A percentile compares a stretch with the other conserved stretches of the same genome.
phyloP scores from a whole-genome alignment of 495 filamentous ascomycete species.

The Trichoderma orchidacearum region DNA sequence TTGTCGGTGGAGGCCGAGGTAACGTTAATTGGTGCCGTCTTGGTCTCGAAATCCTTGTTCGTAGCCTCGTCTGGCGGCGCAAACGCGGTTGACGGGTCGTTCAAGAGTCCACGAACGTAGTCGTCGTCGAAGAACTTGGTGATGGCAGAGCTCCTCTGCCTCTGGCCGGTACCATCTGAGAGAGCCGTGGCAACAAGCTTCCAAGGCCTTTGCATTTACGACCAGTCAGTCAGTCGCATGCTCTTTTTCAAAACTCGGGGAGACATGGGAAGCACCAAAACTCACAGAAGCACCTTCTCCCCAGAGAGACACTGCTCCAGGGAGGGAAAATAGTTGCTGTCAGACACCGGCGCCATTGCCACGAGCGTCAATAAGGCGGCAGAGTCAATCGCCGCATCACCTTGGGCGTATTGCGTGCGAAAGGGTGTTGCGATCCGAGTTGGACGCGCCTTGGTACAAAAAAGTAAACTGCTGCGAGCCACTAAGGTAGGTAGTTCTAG shows the following conservation, averaged over 20 bases:
- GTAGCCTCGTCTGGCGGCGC: slow-evolving; percentile 38
- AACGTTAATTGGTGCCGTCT: slow-evolving; percentile 82
- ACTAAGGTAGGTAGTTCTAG: not conserved
- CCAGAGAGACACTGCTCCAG: slow-evolving; percentile 32
- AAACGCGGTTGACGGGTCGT: slow-evolving; percentile 50
- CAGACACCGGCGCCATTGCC: slow-evolving; percentile 18
- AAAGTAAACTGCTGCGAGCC: not conserved
- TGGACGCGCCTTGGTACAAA: not conserved
- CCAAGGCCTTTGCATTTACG: slow-evolving; percentile 79
- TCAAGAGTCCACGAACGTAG: slow-evolving; percentile 50
- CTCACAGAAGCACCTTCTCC: slow-evolving; percentile 28
- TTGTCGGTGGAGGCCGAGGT: slow-evolving; percentile 51
- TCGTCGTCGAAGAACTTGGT: slow-evolving; percentile 53
- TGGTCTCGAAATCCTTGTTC: slow-evolving; percentile 68
- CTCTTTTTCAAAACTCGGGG: not conserved
- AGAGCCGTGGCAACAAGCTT: slow-evolving; percentile 53
- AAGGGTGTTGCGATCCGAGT: not conserved
- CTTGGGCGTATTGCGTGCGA: not conserved
- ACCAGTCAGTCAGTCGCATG: slow-evolving; percentile 5
- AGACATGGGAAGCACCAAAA: not conserved
- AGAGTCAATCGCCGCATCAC: not conserved
- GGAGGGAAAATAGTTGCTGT: slow-evolving; percentile 33
- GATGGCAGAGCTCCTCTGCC: slow-evolving; percentile 34
- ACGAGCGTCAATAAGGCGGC: not conserved
- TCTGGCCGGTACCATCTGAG: slow-evolving; percentile 34